phyloP scores from a whole-genome alignment of 2,329 filamentous ascomycete genomes.

The Cladosporium sp. region DNA sequence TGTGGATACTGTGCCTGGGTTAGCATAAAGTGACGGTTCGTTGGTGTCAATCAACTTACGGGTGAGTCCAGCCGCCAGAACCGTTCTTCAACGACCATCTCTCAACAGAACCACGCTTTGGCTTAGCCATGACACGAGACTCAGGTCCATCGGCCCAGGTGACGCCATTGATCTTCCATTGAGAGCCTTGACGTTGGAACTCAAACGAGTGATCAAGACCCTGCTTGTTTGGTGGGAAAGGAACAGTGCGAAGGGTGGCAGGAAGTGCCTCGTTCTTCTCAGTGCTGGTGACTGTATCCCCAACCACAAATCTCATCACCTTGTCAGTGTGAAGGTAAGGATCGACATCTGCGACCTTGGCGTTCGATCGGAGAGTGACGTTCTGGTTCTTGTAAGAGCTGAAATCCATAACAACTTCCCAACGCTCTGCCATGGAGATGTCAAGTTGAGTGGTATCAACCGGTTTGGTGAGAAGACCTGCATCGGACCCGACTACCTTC shows the following conservation, averaged over 20 bases:
- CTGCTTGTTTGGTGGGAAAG: slow-evolving; percentile 32
- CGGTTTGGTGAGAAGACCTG: slow-evolving; percentile 48
- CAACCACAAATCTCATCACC: slow-evolving; percentile 46
- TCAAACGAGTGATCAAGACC: slow-evolving; percentile 43
- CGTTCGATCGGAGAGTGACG: slow-evolving; percentile 24
- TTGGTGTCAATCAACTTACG: slow-evolving; percentile 27
- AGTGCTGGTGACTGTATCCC: slow-evolving; percentile 35
- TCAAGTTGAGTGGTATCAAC: slow-evolving; percentile 40
- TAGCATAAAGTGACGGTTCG: no score
- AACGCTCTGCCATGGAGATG: slow-evolving; percentile 55
- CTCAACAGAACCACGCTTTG: slow-evolving; percentile 32
- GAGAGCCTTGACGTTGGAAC: slow-evolving; percentile 41
- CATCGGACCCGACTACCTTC: slow-evolving; percentile 52
- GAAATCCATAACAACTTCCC: slow-evolving; percentile 57
- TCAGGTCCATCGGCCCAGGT: slow-evolving; percentile 31
- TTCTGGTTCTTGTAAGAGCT: slow-evolving; percentile 45
- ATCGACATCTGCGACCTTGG: slow-evolving; percentile 29
- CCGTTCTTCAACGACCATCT: slow-evolving; percentile 40
- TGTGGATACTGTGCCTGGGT: slow-evolving; percentile 40
- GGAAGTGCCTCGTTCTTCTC: slow-evolving; percentile 39
- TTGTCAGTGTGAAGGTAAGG: slow-evolving; percentile 51
- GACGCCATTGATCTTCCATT: slow-evolving; percentile 51
- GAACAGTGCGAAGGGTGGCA: slow-evolving; percentile 23
- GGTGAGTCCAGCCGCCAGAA: slow-evolving; percentile 43
- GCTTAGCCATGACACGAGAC: slow-evolving; percentile 32